These are phyloP conservation scores for Ustilago tritici DNA, from an alignment of 1,284 basidiomycete species.

Conservation along the genomic window DNA sequence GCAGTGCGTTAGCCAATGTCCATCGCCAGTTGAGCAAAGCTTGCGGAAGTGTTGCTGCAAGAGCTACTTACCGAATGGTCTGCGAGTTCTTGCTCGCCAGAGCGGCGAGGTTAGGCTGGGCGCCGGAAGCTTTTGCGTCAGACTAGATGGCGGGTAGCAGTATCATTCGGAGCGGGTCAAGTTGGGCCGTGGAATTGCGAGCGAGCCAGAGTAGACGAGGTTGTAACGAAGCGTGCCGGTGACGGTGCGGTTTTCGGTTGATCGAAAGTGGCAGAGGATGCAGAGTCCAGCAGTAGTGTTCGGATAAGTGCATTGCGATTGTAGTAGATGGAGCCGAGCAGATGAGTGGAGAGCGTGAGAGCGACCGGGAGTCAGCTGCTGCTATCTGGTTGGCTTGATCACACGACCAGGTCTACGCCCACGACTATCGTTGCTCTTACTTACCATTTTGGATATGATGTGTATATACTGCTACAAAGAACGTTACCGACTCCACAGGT, in stretches of 20 bases:
- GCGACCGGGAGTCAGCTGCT: neutral
- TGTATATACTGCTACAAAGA: neutral
- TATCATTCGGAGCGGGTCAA: neutral
- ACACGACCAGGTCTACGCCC: conserved; percentile 6
- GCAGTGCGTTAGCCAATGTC: neutral
- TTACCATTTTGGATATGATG: conserved; percentile 21
- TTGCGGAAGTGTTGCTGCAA: neutral
- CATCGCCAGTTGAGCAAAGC: neutral
- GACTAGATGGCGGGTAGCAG: conserved; percentile 15
- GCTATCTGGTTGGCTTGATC: neutral
- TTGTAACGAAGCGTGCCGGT: neutral
- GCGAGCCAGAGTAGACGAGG: neutral
- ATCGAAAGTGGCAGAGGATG: neutral
- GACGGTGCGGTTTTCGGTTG: neutral
- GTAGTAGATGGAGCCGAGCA: neutral
- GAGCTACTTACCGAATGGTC: conserved; percentile 41
- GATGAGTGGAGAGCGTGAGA: neutral
- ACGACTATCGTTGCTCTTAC: conserved; percentile 5
- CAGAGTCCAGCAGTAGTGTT: neutral
- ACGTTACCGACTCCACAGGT: neutral
- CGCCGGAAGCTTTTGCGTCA: conserved; percentile 50
- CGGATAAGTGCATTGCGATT: neutral
- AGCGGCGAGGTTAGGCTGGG: conserved; percentile 58
- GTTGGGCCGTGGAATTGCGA: neutral
- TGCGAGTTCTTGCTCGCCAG: conserved; percentile 55